Percentiles rank a stretch among this genome's conserved stretches.
These are phyloP conservation scores for Cyamopsis tetragonoloba DNA, from an alignment of 306 rosid species.

Conservation along the genomic window DNA sequence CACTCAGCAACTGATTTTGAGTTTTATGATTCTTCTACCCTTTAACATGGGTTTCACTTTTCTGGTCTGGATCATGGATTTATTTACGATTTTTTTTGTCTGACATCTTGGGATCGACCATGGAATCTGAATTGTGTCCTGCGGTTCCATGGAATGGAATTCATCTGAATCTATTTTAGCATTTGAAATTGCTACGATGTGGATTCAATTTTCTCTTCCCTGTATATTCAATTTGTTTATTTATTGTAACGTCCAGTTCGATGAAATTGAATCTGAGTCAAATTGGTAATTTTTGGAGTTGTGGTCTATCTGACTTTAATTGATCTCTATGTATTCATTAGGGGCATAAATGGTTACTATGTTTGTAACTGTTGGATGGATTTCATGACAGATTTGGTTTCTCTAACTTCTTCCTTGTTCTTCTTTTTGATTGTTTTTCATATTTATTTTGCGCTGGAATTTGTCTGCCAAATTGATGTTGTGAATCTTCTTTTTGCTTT, in stretches of 20 bases:
- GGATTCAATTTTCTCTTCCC: not conserved
- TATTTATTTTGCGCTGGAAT: not conserved
- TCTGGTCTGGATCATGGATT: constrained; percentile 25
- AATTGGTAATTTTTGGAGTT: constrained; percentile 14
- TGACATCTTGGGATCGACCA: not conserved
- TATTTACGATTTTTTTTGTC: not conserved
- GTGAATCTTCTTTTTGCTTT: constrained; percentile 6
- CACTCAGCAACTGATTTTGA: not conserved
- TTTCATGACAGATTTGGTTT: constrained; percentile 11
- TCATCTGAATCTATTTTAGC: constrained; percentile 20
- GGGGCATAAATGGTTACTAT: not conserved
- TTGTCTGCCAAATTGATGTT: not conserved
- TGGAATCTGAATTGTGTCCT: constrained; percentile 15
- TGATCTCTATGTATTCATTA: constrained; percentile 2
- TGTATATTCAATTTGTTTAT: not conserved
- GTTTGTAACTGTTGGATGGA: not conserved
- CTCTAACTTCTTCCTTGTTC: not conserved
- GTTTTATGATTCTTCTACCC: constrained; percentile 11
- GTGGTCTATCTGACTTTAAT: constrained; percentile 7
- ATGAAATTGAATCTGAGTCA: constrained; percentile 15
- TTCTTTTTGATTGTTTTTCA: not conserved
- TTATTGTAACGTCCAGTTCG: not conserved
- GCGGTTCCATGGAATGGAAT: constrained; percentile 18
- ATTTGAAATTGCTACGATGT: not conserved
- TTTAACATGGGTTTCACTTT: not conserved